phyloP scores from a whole-genome alignment of 169 alveolate species.

The Fabrea salina region DNA sequence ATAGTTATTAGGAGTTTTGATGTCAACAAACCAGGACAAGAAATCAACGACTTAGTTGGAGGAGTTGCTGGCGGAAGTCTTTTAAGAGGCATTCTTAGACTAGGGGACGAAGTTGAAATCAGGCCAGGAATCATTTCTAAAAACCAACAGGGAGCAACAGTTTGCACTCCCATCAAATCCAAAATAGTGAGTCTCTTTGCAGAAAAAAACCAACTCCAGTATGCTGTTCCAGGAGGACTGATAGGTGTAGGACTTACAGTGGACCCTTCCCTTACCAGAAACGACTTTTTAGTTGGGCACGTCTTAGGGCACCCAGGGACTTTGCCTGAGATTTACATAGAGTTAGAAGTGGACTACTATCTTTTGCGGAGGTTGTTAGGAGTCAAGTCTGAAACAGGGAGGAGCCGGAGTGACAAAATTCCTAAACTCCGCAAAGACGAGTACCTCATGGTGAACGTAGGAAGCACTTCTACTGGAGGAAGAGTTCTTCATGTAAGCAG shows the following conservation, averaged over 20 bases:
- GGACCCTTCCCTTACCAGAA: slow-evolving; percentile 97
- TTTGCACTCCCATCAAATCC: slow-evolving; percentile 88
- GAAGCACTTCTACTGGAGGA: slow-evolving; percentile 96
- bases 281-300: slow-evolving; percentile 97
- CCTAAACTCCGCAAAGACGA: slow-evolving; percentile 95
- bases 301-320: slow-evolving; percentile 95
- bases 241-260: slow-evolving; percentile 95
- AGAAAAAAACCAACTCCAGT: slow-evolving; percentile 96
- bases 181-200: slow-evolving; percentile 94
- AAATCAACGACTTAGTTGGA: slow-evolving; percentile 95
- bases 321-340: slow-evolving; percentile 94
- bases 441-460: slow-evolving; percentile 95
- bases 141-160: slow-evolving; percentile 83
- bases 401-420: slow-evolving; percentile 85
- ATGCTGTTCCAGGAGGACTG: slow-evolving; percentile 98
- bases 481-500: slow-evolving; percentile 89
- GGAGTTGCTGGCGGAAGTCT: slow-evolving; percentile 99
- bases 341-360: slow-evolving; percentile 88
- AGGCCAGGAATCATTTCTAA: slow-evolving; percentile 96
- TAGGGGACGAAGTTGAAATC: slow-evolving; percentile 97
- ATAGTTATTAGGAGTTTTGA: slow-evolving; percentile 98
- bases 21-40: slow-evolving; percentile 99
- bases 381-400: slow-evolving; percentile 85
- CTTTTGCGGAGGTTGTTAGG: slow-evolving; percentile 88
- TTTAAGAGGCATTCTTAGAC: slow-evolving; percentile 93